A percentile compares a stretch with the other conserved stretches of the same genome.
phyloP scores from a whole-genome alignment of 2,329 filamentous ascomycete genomes.

The Phaeosphaeriaceae sp. region DNA sequence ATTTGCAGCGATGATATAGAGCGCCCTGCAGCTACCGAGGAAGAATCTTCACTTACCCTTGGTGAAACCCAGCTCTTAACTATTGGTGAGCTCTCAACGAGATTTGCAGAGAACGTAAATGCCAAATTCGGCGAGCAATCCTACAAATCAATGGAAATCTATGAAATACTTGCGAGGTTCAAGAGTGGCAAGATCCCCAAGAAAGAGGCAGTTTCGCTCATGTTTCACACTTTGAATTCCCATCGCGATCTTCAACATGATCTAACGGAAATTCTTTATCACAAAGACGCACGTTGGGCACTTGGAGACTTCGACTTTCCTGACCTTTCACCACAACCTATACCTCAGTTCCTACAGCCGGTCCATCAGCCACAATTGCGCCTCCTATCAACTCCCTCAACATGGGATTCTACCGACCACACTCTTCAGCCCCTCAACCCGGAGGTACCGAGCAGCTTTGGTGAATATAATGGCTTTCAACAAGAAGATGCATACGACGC shows the following conservation, averaged over 20 bases:
- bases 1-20: no score
- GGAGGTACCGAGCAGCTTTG: neutral
- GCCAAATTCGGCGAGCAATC: constrained; percentile 33
- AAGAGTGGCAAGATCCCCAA: constrained; percentile 25
- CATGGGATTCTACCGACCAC: constrained; percentile 15
- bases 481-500: no score
- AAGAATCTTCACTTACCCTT: no score
- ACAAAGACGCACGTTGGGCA: constrained; percentile 31
- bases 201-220: constrained; percentile 21
- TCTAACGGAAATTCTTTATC: constrained; percentile 28
- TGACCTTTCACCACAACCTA: constrained; percentile 3
- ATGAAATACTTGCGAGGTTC: constrained; percentile 26
- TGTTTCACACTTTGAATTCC: constrained; percentile 23
- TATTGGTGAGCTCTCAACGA: neutral
- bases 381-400: constrained; percentile 20
- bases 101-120: constrained; percentile 14
- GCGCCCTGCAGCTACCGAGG: neutral
- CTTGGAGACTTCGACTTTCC: constrained; percentile 24
- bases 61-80: no score
- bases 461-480: neutral
- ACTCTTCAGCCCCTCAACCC: neutral
- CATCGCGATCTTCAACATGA: constrained; percentile 30
- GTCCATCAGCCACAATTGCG: constrained; percentile 29
- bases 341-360: constrained; percentile 33
- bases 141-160: constrained; percentile 18